phyloP scores from a whole-genome alignment of 306 rosid genomes.

The Potentilla sterilis region DNA sequence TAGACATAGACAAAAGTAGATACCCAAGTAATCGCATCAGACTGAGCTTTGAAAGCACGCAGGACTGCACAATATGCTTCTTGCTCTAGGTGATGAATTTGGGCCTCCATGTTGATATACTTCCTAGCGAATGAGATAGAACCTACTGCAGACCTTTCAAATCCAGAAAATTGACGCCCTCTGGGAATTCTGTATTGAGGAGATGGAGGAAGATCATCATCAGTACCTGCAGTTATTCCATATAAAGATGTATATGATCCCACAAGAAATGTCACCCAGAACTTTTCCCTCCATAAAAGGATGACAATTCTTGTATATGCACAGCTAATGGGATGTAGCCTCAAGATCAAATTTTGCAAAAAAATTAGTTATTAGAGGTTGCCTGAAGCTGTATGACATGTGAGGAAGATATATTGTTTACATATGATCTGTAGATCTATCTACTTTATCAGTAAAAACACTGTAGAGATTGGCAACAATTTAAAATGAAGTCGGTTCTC shows the following conservation, averaged over 20 bases:
- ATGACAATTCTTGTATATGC: conserved; percentile 1
- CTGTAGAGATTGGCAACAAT: neutral
- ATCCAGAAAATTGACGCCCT: conserved; percentile 40
- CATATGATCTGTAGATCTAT: neutral
- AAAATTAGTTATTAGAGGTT: neutral
- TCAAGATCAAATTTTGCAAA: neutral
- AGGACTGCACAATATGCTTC: conserved; percentile 94
- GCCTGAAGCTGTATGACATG: neutral
- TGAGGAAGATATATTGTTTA: neutral
- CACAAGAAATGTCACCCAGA: conserved; percentile 17
- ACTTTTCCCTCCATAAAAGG: neutral
- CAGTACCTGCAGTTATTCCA: conserved; percentile 49
- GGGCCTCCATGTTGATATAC: conserved; percentile 72
- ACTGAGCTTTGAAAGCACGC: conserved; percentile 96
- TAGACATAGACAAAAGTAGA: conserved; percentile 16
- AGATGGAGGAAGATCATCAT: conserved; percentile 58
- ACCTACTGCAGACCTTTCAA: conserved; percentile 53
- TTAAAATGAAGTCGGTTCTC: neutral
- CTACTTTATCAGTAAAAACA: neutral
- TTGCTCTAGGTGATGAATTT: conserved; percentile 90
- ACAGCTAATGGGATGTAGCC: neutral
- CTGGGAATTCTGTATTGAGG: conserved; percentile 59
- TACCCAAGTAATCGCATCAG: conserved; percentile 97
- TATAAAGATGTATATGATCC: conserved; percentile 22
- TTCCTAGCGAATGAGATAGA: conserved; percentile 46